Base-by-base conservation (phyloP, 2,329 filamentous ascomycete species). In the Thielaviopsis populi region DNA sequence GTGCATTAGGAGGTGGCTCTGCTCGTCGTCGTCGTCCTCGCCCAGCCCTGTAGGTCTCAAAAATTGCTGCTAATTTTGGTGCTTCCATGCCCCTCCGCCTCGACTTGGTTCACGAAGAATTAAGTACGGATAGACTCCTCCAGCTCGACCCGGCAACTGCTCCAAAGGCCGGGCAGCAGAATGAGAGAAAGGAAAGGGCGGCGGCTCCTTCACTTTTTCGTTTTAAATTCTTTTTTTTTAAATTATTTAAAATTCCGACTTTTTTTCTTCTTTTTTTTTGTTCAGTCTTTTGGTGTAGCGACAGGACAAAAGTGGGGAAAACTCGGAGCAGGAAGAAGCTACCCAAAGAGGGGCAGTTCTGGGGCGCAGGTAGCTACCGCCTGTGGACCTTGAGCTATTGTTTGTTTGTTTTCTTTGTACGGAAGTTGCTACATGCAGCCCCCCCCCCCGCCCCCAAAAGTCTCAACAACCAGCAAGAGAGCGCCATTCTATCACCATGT, bases 1-100 rank as follows among this genome's bases (percentile, higher is more conserved):
- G 17, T 10, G 15, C 15, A 5, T 3, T 54, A 59, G 58, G 58
- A 61, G 58, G 58, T 61, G 63, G 43, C 58, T 64, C 48, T 42
- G 56, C 58, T 46, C 22, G 37, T 46, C 43, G 19, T 48, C 63
- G 56, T 46, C 22, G 37, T 46, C 43, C 19, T 48, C 63, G 56
- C 58, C 43, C 22, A 46, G 42, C 46, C 54, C 62, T 56, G 13
- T 15, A 17, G 17, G 42, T 17, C 15, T 0, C 13, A 53, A 41
- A 53, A 41, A 54, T 22, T 50, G 27, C 27, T 53, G 56, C 58
- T 56, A 56, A 42, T 61, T 46, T 40, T 53, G 24, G 54, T 53
- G 24, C 40, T 54, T 30, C 50, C 40, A 11, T 41, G 19, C 10
- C 24, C 46, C 43, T 19, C 46, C 46, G 46, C 46, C 24, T 27